Conservation (phyloP, 208 protist species). For the Leishmania turanica region DNA sequence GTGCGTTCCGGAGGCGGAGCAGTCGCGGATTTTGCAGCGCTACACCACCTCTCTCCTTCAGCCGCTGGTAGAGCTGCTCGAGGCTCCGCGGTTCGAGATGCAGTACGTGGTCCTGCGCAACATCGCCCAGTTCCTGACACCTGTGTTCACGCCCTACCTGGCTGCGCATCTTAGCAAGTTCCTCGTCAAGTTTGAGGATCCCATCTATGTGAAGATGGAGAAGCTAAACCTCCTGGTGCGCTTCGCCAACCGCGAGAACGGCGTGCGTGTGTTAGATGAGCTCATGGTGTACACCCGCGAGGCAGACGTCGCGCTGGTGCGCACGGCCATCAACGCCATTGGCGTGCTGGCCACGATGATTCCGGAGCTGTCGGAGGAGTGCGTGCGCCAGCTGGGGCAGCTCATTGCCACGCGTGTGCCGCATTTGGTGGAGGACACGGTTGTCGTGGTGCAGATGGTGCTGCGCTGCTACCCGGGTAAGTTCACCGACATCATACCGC, state of each 20-base stretch:
- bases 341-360: constrained; percentile 96
- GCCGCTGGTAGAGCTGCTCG: constrained; percentile 73
- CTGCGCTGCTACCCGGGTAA: constrained; percentile 96
- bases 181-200: constrained; percentile 99
- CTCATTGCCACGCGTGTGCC: constrained; percentile 97
- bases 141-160: constrained; percentile 74
- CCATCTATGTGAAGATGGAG: constrained; percentile 99
- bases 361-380: constrained; percentile 88
- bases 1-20: constrained; percentile 22
- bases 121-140: constrained; percentile 95
- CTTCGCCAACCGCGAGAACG: constrained; percentile 91
- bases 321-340: constrained; percentile 95
- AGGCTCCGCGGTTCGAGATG: constrained; percentile 92
- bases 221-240: constrained; percentile 98
- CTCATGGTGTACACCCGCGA: constrained; percentile 95
- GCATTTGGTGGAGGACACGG: constrained; percentile 97
- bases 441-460: constrained; percentile 98
- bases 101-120: constrained; percentile 98
- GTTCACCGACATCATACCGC: constrained; percentile 93
- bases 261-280: constrained; percentile 91
- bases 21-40: constrained; percentile 31
- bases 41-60: constrained; percentile 88
- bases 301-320: constrained; percentile 97
- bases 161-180: constrained; percentile 87
- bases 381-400: constrained; percentile 93